Percentiles rank a stretch among this genome's conserved stretches.
phyloP scores from a whole-genome alignment of 805 yeast species.

The Saccharomycopsis vini region DNA sequence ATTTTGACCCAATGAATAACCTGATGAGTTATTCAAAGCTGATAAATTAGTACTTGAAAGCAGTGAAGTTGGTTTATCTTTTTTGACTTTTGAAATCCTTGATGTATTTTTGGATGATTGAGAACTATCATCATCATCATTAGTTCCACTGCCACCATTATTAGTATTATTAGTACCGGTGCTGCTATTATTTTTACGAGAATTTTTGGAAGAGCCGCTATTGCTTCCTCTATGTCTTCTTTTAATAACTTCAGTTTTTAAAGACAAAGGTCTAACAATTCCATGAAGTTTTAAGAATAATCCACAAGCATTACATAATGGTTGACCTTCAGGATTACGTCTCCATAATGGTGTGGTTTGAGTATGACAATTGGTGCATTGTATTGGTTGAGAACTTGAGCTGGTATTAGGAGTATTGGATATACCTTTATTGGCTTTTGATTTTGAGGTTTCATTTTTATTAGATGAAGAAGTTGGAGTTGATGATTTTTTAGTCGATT shows the following conservation, averaged over 20 bases:
- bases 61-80: slow-evolving; percentile 4
- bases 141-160: neutral
- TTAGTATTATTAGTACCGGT: neutral
- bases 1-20: neutral
- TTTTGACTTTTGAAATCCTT: slow-evolving; percentile 10
- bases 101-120: too few species aligned
- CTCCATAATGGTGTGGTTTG: slow-evolving; percentile 94
- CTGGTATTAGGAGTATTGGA: neutral
- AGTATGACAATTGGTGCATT: slow-evolving; percentile 86
- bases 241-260: slow-evolving; percentile 87
- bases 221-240: slow-evolving; percentile 71
- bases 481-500: neutral
- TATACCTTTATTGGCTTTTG: neutral
- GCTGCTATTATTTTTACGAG: neutral
- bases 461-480: neutral
- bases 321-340: slow-evolving; percentile 84
- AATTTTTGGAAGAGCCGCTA: neutral
- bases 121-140: too few species aligned
- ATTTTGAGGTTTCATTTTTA: neutral
- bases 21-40: neutral
- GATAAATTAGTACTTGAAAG: neutral
- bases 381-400: slow-evolving; percentile 26
- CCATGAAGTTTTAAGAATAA: slow-evolving; percentile 87
- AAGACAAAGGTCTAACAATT: slow-evolving; percentile 83
- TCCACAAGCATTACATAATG: slow-evolving; percentile 95